These are phyloP conservation scores for Corchorus capsularis DNA, from an alignment of 345 rosid genomes.

Conservation along the genomic window DNA sequence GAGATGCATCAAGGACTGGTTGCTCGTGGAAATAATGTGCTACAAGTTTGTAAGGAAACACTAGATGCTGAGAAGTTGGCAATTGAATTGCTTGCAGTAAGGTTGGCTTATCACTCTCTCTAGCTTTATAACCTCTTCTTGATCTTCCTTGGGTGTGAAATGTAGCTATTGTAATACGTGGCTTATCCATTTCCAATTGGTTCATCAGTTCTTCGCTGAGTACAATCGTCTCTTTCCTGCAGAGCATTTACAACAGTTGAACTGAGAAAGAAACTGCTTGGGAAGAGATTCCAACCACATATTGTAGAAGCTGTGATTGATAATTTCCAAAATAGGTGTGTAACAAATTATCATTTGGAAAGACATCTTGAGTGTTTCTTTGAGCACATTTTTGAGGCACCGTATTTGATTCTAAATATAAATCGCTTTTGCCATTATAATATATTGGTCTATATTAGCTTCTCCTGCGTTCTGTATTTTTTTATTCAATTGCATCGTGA, in stretches of 20 bases:
- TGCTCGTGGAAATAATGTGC: slow-evolving; percentile 20
- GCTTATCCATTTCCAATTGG: background rate
- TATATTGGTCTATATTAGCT: background rate
- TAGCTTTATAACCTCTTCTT: slow-evolving; percentile 14
- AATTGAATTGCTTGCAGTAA: slow-evolving; percentile 62
- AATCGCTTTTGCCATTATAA: background rate
- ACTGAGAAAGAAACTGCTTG: slow-evolving; percentile 70
- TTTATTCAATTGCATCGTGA: background rate
- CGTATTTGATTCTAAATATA: slow-evolving; percentile 4
- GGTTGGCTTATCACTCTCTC: slow-evolving; percentile 38
- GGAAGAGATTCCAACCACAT: slow-evolving; percentile 55
- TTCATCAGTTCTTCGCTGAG: background rate
- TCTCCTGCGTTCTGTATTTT: background rate
- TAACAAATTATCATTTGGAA: background rate
- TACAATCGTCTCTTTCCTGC: slow-evolving; percentile 6
- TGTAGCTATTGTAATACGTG: background rate
- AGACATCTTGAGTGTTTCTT: background rate
- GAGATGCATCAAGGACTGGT: slow-evolving; percentile 35
- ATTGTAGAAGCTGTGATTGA: slow-evolving; percentile 50
- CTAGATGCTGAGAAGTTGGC: slow-evolving; percentile 64
- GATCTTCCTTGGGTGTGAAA: background rate
- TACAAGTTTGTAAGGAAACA: slow-evolving; percentile 32
- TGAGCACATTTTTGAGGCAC: slow-evolving; percentile 18
- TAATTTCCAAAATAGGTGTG: slow-evolving; percentile 60
- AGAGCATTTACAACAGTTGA: slow-evolving; percentile 76